phyloP scores from a whole-genome alignment of 352 stramenopile genomes.

The Phytopythium sindhum region DNA sequence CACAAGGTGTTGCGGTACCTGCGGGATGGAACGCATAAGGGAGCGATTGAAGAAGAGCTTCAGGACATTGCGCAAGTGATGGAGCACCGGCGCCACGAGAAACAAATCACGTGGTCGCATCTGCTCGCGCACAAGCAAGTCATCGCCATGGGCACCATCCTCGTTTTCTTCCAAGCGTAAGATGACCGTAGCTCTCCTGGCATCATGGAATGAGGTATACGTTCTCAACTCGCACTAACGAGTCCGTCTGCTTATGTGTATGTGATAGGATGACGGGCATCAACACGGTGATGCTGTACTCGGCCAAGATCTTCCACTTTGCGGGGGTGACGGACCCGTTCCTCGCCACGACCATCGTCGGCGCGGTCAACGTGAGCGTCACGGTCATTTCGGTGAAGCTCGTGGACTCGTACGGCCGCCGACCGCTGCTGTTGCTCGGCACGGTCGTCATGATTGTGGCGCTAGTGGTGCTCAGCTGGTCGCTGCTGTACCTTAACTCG shows the following conservation, averaged over 20 bases:
- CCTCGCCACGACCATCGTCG: slow-evolving; percentile 72
- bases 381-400: slow-evolving; percentile 78
- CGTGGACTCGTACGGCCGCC: slow-evolving; percentile 72
- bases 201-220: neutral
- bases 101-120: slow-evolving; percentile 43
- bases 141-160: slow-evolving; percentile 49
- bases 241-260: neutral
- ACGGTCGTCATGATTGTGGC: slow-evolving; percentile 72
- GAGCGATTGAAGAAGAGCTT: slow-evolving; percentile 57
- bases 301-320: slow-evolving; percentile 89
- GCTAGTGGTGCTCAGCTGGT: slow-evolving; percentile 62
- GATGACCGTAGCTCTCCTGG: slow-evolving; percentile 3
- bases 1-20: slow-evolving; percentile 36
- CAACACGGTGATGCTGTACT: slow-evolving; percentile 92
- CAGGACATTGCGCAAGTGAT: slow-evolving; percentile 60
- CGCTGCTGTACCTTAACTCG: slow-evolving; percentile 54
- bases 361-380: slow-evolving; percentile 68
- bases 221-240: neutral
- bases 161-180: slow-evolving; percentile 80
- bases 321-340: slow-evolving; percentile 85
- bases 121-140: slow-evolving; percentile 58
- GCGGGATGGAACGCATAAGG: slow-evolving; percentile 24
- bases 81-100: slow-evolving; percentile 45
- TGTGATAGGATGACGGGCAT: slow-evolving; percentile 78
- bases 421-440: slow-evolving; percentile 66